Evolutionary conservation across 2,329 filamentous ascomycete genomes (phyloP).

Genomic region (Colletotrichum sp.): DNA sequence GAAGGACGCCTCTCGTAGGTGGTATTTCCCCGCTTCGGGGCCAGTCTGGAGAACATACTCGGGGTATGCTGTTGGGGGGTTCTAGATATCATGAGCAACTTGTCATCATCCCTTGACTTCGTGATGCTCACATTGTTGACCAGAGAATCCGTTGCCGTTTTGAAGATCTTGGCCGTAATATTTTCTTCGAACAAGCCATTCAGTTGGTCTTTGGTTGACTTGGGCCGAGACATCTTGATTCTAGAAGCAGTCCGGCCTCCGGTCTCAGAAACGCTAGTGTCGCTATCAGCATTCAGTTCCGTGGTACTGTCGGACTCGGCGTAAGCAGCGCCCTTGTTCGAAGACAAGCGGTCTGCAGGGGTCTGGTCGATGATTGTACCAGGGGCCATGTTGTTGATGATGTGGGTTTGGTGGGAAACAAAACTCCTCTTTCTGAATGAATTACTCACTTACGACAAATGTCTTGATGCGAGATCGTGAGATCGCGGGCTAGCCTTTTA

Average conservation of each 20-base stretch:
- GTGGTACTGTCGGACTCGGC: conserved; percentile 4
- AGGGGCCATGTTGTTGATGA: neutral
- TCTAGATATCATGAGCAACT: neutral
- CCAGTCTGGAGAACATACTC: conserved; percentile 25
- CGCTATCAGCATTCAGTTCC: conserved; percentile 8
- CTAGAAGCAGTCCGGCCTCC: neutral
- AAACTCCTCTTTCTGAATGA: neutral
- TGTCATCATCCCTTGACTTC: neutral
- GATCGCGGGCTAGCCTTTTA: neutral
- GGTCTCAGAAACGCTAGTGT: conserved; percentile 9
- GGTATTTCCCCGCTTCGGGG: conserved; percentile 18
- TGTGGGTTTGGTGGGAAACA: neutral
- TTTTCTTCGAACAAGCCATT: conserved; percentile 22
- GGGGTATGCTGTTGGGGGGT: conserved; percentile 22
- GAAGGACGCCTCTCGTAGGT: conserved; percentile 19
- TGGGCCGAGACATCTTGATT: neutral
- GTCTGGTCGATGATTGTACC: neutral
- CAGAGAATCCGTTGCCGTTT: conserved; percentile 16
- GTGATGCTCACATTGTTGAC: conserved; percentile 14
- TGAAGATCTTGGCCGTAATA: conserved; percentile 23
- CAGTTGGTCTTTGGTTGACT: conserved; percentile 1
- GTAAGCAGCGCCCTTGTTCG: neutral
- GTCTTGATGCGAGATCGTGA: neutral
- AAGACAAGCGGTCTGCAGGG: neutral
- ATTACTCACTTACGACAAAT: neutral